Base-by-base conservation (phyloP, 2,329 filamentous ascomycete genomes). In the Phyllosticta ampelicida region DNA sequence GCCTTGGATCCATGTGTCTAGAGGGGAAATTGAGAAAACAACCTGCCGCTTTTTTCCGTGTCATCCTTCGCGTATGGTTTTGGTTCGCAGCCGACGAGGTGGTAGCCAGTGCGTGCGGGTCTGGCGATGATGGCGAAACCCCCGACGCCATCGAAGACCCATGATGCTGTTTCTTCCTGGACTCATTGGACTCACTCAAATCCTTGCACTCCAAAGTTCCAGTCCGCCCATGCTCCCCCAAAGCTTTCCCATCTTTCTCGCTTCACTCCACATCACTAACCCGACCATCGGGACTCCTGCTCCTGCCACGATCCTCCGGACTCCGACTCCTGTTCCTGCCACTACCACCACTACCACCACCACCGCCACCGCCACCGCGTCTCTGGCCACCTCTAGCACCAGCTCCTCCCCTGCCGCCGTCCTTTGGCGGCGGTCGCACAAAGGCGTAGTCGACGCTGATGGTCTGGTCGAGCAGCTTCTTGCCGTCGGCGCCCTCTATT, bases 371-470 rank as follows among this genome's bases (percentile, higher is more conserved):
- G 29, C 52, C 54, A 11, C 63, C 65, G 11, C 66, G 62, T 18
- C 68, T 67, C 10, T 65, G 68, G 18, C 65, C 68, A 49, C 65
- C 67, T 61, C 65, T 66, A 64, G 63, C 68, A n/a, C 68, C 67
- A 10, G 65, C 68, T 23, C 65, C 68, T 51, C 65, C 67, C 62
- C 65, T 66, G 64, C 63, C 68, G 59, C 67, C 64, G 65, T 69
- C 64, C 23, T 67, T 67, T 3, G 71, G 86, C 16, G 88, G 88
- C 59, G 89, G 89, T 53, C 89, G 78, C 60, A 94, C 89, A 69
- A 94, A 94, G 1, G 88, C 89, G 73, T 90, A 94, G 74, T 94
- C 89, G 61, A 92, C 88, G 60, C 81, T 76, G 63, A 94, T 80
- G 8, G 86, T 89, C 78, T 94, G 88, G 65, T 94, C 89, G 51